Evolutionary conservation across 2,329 filamentous ascomycete genomes (phyloP).

Genomic region (Colletotrichum sublineola): DNA sequence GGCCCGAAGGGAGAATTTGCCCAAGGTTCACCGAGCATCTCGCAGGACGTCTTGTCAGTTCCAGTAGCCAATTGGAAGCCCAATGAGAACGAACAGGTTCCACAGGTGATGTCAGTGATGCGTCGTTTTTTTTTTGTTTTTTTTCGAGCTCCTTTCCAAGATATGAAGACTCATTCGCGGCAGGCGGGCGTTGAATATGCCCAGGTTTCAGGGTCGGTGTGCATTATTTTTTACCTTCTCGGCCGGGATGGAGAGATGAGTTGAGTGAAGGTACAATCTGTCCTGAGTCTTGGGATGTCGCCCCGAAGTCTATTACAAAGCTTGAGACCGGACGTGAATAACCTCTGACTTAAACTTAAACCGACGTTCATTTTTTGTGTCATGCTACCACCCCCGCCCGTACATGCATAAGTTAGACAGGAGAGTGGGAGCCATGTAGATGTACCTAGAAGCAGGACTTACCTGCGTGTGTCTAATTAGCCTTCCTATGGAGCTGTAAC

Average conservation of each 20-base stretch:
- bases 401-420: too few species aligned
- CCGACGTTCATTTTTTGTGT: neutral
- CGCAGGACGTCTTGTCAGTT: neutral
- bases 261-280: too few species aligned
- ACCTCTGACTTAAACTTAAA: neutral
- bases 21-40: slow-evolving; percentile 9
- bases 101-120: too few species aligned
- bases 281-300: too few species aligned
- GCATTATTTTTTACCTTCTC: too few species aligned
- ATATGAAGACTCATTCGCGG: neutral
- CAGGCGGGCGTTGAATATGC: neutral
- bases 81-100: neutral
- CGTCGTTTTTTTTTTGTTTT: neutral
- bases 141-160: neutral
- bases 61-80: neutral
- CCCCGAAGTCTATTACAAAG: too few species aligned
- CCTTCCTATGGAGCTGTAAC: neutral
- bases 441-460: neutral
- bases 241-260: too few species aligned
- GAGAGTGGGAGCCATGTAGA: neutral
- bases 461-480: neutral
- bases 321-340: neutral
- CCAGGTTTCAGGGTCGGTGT: neutral
- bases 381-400: too few species aligned
- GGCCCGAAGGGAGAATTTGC: neutral